A percentile compares a stretch with the other conserved stretches of the same genome.
Conservation (phyloP, 2,329 filamentous ascomycete genomes). For the Curvularia sp. region DNA sequence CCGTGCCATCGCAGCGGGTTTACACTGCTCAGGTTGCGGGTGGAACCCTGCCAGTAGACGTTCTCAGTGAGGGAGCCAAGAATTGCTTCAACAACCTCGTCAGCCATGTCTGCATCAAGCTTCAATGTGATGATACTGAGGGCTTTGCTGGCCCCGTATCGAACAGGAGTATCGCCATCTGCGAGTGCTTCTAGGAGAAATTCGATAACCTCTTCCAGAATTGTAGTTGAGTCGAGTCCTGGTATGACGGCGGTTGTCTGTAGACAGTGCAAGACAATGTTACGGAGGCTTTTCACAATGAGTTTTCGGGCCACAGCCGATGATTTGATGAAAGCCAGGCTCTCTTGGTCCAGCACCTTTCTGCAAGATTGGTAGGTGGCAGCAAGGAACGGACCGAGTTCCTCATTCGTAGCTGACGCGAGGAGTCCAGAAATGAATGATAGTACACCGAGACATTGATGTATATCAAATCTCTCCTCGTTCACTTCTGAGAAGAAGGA, state of each 20-base stretch:
- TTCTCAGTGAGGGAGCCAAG: slow-evolving; percentile 71
- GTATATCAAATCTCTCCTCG: slow-evolving; percentile 62
- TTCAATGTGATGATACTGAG: slow-evolving; percentile 86
- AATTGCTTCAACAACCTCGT: slow-evolving; percentile 86
- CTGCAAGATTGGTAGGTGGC: slow-evolving; percentile 71
- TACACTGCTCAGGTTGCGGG: slow-evolving; percentile 73
- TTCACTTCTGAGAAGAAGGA: slow-evolving; percentile 61
- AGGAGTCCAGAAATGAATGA: slow-evolving; percentile 80
- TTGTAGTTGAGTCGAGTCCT: slow-evolving; percentile 48
- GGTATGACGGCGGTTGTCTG: slow-evolving; percentile 43
- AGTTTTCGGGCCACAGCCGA: slow-evolving; percentile 83
- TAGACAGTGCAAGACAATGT: slow-evolving; percentile 71
- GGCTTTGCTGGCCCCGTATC: slow-evolving; percentile 90
- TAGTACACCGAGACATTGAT: slow-evolving; percentile 78
- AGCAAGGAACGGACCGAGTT: slow-evolving; percentile 71
- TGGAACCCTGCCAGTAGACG: slow-evolving; percentile 61
- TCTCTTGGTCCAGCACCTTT: slow-evolving; percentile 62
- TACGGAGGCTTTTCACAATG: slow-evolving; percentile 83
- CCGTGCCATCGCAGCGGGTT: slow-evolving; percentile 91
- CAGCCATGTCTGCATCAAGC: slow-evolving; percentile 79
- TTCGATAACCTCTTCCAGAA: slow-evolving; percentile 80
- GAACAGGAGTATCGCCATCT: slow-evolving; percentile 89
- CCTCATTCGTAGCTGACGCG: slow-evolving; percentile 73
- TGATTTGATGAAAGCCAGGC: slow-evolving; percentile 64
- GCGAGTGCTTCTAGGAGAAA: slow-evolving; percentile 78